Evolutionary conservation across 139 green algal species (phyloP).

Genomic region (Micromonas commoda): DNA sequence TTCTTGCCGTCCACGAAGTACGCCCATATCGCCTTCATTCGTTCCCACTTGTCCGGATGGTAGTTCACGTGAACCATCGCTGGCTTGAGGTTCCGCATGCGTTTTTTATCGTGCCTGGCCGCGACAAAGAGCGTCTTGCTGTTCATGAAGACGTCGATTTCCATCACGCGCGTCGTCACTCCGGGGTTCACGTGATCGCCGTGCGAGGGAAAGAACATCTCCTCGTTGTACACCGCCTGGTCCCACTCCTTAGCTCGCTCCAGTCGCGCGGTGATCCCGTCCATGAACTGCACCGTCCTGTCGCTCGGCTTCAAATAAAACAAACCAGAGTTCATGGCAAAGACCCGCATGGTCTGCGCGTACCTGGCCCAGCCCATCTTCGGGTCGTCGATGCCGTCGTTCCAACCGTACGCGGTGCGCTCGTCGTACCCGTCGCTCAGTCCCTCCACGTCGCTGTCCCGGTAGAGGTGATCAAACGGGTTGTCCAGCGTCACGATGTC

Average conservation of each 20-base stretch:
- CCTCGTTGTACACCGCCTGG: conserved; percentile 52
- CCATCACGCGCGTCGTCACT: conserved; percentile 33
- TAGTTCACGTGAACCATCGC: conserved; percentile 25
- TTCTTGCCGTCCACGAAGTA: conserved; percentile 21
- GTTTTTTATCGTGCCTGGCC: conserved; percentile 33
- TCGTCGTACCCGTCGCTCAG: conserved; percentile 82
- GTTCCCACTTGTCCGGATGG: conserved; percentile 69
- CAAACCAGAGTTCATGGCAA: conserved; percentile 47
- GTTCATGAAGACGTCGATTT: conserved; percentile 47
- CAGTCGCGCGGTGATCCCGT: conserved; percentile 37
- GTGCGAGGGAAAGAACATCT: conserved; percentile 5
- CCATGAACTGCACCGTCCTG: conserved; percentile 32
- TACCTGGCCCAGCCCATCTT: conserved; percentile 81
- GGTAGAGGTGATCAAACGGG: conserved; percentile 35
- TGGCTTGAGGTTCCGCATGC: conserved; percentile 9
- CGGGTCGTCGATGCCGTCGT: conserved; percentile 77
- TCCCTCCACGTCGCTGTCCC: conserved; percentile 47
- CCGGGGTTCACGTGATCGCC: background rate
- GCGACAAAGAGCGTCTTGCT: conserved; percentile 46
- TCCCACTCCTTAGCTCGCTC: conserved; percentile 36
- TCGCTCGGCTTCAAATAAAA: conserved; percentile 34
- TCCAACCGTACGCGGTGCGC: conserved; percentile 72
- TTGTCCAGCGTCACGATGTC: conserved; percentile 75
- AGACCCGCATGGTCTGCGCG: conserved; percentile 53
- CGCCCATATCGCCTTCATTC: conserved; percentile 64